phyloP scores from a whole-genome alignment of 139 green algal species.

The Micractinium conductrix region DNA sequence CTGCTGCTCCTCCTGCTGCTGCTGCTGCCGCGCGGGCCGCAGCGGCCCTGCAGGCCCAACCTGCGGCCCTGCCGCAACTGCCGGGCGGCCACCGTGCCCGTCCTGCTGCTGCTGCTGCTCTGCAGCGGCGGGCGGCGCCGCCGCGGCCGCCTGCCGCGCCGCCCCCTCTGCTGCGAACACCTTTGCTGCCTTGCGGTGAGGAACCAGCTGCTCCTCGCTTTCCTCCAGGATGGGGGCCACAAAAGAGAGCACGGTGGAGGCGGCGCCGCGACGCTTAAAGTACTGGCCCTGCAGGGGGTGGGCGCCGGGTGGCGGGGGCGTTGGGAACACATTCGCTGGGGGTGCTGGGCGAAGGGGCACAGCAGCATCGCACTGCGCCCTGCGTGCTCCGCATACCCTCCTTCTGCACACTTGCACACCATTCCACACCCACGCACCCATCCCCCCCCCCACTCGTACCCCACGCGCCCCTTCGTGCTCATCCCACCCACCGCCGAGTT shows the following conservation, averaged over 20 bases:
- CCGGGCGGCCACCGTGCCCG: not conserved
- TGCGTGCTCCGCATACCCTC: no score
- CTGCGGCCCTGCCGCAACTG: not conserved
- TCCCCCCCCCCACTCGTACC: not conserved
- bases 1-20: slow-evolving; percentile 29
- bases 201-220: slow-evolving; percentile 32
- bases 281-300: slow-evolving; percentile 41
- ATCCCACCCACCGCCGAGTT: slow-evolving; percentile 34
- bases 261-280: slow-evolving; percentile 17
- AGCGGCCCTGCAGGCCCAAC: not conserved
- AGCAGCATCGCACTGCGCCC: no score
- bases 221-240: slow-evolving; percentile 55
- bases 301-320: no score
- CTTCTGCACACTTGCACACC: no score
- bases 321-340: no score
- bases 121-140: not conserved
- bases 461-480: not conserved
- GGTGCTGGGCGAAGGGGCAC: no score
- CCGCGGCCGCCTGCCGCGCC: not conserved
- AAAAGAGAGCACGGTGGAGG: slow-evolving; percentile 31
- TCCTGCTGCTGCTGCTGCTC: not conserved
- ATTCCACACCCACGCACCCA: not conserved
- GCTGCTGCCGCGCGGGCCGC: not conserved
- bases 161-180: not conserved
- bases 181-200: not conserved